phyloP scores from a whole-genome alignment of 1,139 yeast genomes.

The Zygosaccharomyces pseudobailii region DNA sequence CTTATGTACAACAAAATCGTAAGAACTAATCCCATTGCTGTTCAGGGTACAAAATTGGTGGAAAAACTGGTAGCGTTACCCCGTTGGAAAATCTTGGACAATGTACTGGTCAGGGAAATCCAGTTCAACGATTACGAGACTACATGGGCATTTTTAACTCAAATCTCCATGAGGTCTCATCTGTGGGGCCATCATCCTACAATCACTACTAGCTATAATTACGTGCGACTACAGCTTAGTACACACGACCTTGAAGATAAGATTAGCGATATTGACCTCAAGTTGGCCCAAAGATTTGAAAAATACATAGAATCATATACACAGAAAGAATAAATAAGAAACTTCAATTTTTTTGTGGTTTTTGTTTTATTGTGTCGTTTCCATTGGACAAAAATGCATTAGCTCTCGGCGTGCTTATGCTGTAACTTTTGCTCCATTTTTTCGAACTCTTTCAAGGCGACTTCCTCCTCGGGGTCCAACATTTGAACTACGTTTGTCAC shows the following conservation, averaged over 20 bases:
- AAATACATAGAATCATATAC: conserved; percentile 31
- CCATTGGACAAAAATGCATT: neutral
- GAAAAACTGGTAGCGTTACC: conserved; percentile 9
- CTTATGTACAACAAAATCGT: conserved; percentile 34
- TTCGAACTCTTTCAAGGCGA: conserved; percentile 34
- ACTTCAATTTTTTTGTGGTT: neutral
- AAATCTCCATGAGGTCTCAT: conserved; percentile 59
- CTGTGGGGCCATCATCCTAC: conserved; percentile 69
- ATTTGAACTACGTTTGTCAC: conserved; percentile 64
- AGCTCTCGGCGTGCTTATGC: conserved; percentile 5
- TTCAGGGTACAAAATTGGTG: conserved; percentile 11
- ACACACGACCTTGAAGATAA: conserved; percentile 57
- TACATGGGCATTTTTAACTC: conserved; percentile 64
- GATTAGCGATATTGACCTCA: conserved; percentile 56
- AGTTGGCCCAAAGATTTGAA: conserved; percentile 53
- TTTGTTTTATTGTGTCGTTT: neutral
- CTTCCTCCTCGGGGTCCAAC: conserved; percentile 41
- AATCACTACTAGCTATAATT: conserved; percentile 57
- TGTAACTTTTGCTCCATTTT: conserved; percentile 31
- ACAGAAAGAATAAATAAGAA: conserved; percentile 4
- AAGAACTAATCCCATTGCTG: conserved; percentile 23
- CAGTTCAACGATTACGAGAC: conserved; percentile 48
- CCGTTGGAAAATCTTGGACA: conserved; percentile 19
- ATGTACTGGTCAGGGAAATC: conserved; percentile 35
- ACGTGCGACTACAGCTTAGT: conserved; percentile 51